Conservation (phyloP, 495 filamentous ascomycete genomes). For the Lasiosphaeriaceae sp. region DNA sequence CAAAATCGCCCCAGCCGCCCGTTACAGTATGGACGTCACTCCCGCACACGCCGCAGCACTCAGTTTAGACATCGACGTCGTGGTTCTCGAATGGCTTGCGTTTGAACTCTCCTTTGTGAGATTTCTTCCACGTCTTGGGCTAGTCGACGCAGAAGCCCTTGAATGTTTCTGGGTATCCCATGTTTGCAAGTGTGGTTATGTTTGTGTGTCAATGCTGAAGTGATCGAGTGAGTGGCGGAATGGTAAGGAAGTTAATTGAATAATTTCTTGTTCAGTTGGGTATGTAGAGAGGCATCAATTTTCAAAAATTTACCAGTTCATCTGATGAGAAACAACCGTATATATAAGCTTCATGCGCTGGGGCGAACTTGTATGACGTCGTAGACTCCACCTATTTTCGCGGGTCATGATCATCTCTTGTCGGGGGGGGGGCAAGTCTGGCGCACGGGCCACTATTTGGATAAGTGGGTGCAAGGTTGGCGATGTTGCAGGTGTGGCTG, state of each 20-base stretch:
- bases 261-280: too few relatives aligned
- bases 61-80: slow-evolving; percentile 65
- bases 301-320: too few relatives aligned
- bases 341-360: neutral
- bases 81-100: slow-evolving; percentile 72
- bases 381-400: slow-evolving; percentile 2
- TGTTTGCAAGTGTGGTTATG: slow-evolving; percentile 33
- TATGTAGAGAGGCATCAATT: too few relatives aligned
- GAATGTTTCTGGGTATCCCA: slow-evolving; percentile 75
- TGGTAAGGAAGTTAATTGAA: too few relatives aligned
- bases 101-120: slow-evolving; percentile 53
- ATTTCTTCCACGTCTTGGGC: slow-evolving; percentile 27
- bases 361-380: slow-evolving; percentile 3
- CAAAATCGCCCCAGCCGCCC: slow-evolving; percentile 67
- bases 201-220: neutral
- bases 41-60: slow-evolving; percentile 71
- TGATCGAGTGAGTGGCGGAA: neutral
- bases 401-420: too few relatives aligned
- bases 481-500: too few relatives aligned
- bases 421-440: too few relatives aligned
- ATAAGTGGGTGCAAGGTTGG: too few relatives aligned
- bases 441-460: too few relatives aligned
- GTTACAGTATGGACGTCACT: slow-evolving; percentile 76
- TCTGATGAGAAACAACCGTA: too few relatives aligned
- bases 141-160: slow-evolving; percentile 55